Percentiles rank a stretch among this genome's conserved stretches.
These are phyloP conservation scores for Magnusiomyces tetraspermus DNA, from an alignment of 1,139 yeast species.

Conservation along the genomic window DNA sequence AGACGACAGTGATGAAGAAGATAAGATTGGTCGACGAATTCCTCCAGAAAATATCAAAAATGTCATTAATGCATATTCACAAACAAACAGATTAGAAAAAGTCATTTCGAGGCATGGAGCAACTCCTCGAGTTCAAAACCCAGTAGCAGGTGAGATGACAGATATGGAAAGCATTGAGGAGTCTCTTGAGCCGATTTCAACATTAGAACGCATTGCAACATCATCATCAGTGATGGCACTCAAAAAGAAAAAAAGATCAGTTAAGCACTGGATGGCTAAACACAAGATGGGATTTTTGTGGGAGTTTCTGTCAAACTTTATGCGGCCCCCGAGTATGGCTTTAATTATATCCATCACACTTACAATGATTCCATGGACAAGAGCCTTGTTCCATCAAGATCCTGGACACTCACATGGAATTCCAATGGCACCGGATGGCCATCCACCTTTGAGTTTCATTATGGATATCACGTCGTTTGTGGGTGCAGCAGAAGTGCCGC, in stretches of 20 bases:
- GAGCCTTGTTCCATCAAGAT: conserved; percentile 49
- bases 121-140: background rate
- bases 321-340: conserved; percentile 63
- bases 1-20: conserved; percentile 1
- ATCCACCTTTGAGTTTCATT: conserved; percentile 73
- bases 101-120: background rate
- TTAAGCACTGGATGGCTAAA: conserved; percentile 8
- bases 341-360: conserved; percentile 52
- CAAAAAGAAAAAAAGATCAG: background rate
- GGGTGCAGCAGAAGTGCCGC: conserved; percentile 82
- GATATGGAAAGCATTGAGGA: background rate
- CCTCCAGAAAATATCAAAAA: background rate
- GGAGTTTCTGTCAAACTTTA: conserved; percentile 45
- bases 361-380: conserved; percentile 80
- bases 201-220: background rate
- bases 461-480: conserved; percentile 71
- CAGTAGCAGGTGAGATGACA: background rate
- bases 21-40: background rate
- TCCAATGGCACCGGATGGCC: conserved; percentile 69
- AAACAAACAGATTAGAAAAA: conserved; percentile 2
- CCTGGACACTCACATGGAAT: conserved; percentile 38
- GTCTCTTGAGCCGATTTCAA: background rate
- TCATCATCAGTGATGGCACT: background rate
- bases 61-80: conserved; percentile 5
- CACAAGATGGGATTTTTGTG: conserved; percentile 23